Conservation (phyloP, 2,329 filamentous ascomycete genomes). For the Ophiostoma fasciatum region DNA sequence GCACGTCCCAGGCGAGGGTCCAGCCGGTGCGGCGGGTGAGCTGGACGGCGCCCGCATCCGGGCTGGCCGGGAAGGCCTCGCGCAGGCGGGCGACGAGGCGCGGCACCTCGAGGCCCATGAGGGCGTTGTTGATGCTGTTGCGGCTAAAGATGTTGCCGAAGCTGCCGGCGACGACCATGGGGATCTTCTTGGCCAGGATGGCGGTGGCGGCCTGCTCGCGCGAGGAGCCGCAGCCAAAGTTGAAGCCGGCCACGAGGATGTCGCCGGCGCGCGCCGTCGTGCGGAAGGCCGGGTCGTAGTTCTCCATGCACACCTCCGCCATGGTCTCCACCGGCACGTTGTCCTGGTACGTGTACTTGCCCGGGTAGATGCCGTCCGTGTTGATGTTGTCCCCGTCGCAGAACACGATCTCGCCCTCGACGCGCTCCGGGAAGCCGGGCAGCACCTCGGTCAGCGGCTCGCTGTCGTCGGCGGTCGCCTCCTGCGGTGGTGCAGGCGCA, state of each 20-base stretch:
- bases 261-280: slow-evolving; percentile 51
- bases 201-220: slow-evolving; percentile 83
- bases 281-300: slow-evolving; percentile 68
- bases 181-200: slow-evolving; percentile 66
- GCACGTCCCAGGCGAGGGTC: slow-evolving; percentile 71
- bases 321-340: slow-evolving; percentile 61
- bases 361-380: slow-evolving; percentile 86
- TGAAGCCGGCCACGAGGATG: slow-evolving; percentile 73
- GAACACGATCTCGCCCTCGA: slow-evolving; percentile 78
- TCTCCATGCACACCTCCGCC: slow-evolving; percentile 84
- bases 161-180: slow-evolving; percentile 64
- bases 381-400: slow-evolving; percentile 71
- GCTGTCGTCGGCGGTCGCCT: slow-evolving; percentile 16
- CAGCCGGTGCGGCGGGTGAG: slow-evolving; percentile 58
- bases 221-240: slow-evolving; percentile 61
- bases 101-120: slow-evolving; percentile 58
- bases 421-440: slow-evolving; percentile 71
- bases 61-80: slow-evolving; percentile 31
- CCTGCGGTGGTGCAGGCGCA: too few relatives aligned
- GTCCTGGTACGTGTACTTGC: slow-evolving; percentile 68
- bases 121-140: slow-evolving; percentile 54
- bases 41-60: slow-evolving; percentile 29
- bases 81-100: slow-evolving; percentile 50
- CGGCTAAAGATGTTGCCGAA: slow-evolving; percentile 70
- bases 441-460: slow-evolving; percentile 52